Base-by-base conservation (phyloP, 2,329 filamentous ascomycete species). In the Trichoderma sp. region DNA sequence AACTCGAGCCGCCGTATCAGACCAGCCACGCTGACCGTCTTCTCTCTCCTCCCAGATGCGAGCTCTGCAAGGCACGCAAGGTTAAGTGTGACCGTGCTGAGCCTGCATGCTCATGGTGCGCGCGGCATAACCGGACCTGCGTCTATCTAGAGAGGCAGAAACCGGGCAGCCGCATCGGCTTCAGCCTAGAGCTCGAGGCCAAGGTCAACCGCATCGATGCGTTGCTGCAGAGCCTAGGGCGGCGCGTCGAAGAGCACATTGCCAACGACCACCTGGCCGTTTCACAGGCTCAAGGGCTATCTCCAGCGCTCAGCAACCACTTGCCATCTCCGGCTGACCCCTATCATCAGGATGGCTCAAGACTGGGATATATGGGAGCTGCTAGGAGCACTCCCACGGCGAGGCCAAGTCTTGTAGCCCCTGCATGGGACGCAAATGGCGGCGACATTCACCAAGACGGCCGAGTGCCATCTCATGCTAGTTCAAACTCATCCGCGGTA, bases 61-160 rank as follows among this genome's bases (percentile, higher is more conserved):
- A 82, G 72, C 74, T 81, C 56, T 82, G 80, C 76, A 82, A 82
- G 73, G 79, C 79, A 29, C 77, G 80, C 54, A 82, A 82, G 72
- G 80, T 82, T 29, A 82, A 82, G 70, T 82, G 80, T 72, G 84
- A 87, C 73, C 83, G 85, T 67, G 80, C 81, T 37, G 84, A 87
- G 72, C 85, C 85, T 2, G 84, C 84, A n/a, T 92, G 89, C 77
- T 89, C 89, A 25, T 92, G 89, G 89, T 92, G 89, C 76, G 79
- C 86, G 59, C 86, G 89, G 60, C 90, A 92, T 76, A 84, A 85
- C 68, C 86, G 90, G 70, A 72, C 83, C 50, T 92, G 89, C 75
- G 87, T 90, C 75, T 92, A 92, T 75, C 87, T 87, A 69, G 89
- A 90, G 73, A 83, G 89, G 50, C 90, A 91, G 79, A 91, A 91